Base-by-base conservation (phyloP, 805 yeast genomes). In the Zygotorulaspora florentina region DNA sequence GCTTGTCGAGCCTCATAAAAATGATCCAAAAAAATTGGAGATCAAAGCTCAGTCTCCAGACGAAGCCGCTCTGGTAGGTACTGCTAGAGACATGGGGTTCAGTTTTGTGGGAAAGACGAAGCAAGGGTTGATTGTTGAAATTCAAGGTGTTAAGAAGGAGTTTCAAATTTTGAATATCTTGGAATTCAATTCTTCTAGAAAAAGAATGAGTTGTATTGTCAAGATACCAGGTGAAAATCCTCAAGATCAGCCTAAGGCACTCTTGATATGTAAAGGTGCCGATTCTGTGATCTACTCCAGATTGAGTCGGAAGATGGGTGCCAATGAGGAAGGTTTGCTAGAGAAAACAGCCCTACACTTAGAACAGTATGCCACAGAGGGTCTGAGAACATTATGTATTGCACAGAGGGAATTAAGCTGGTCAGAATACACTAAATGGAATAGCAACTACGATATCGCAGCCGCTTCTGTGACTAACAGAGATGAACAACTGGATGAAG, bases 11-110 rank as follows among this genome's bases (percentile, higher is more conserved):
- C 75, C 76, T 31, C 81, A 82, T 50, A 81, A 81, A 33, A 72
- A 73, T 20, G 73, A 79, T 53, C 80, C 87, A 2, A 74, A 68
- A 1, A 81, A 74, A 48, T 54, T 76, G 42, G 69, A 78, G 20
- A 66, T 84, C 31, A 82, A 83, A 57, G 93, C 93, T 0, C 93
- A 85, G 61, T 82, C 89, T 20, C 95, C 95, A 0, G 95, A 86
- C 71, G 95, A 86, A 65, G 89, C 90, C 23, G 93, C 95, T 0
- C 73, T 86, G 46, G 95, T 86, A 12, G 83, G 82, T 12, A 84
- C 93, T 16, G 93, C 93, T 0, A 75, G 90, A 61, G 83, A 85
- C 56, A 70, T 84, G 55, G 95, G 95, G 0, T 85, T 79, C 64
- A 74, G 77, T 30, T 85, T 84, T 60, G 62, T 75, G 15, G 81